Percentiles rank a stretch among this genome's conserved stretches.
phyloP scores from a whole-genome alignment of 345 rosid genomes.

The Eucalyptus regnans region DNA sequence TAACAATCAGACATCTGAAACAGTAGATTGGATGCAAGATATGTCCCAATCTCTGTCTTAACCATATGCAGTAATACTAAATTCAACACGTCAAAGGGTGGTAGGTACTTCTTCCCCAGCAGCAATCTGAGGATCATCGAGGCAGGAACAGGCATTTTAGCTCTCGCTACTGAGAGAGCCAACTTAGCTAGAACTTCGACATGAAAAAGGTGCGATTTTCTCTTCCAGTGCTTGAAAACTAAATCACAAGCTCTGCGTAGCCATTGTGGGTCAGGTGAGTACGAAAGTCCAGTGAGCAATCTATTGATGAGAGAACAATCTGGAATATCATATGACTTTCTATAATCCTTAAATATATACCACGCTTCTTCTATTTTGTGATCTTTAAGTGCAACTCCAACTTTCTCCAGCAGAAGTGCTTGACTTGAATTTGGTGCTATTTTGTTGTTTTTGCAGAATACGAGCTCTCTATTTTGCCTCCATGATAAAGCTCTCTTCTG shows the following conservation, averaged over 20 bases:
- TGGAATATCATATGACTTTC: slow-evolving; percentile 52
- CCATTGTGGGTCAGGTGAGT: slow-evolving; percentile 51
- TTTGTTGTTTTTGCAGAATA: background rate
- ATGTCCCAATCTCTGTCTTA: slow-evolving; percentile 58
- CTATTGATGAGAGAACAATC: slow-evolving; percentile 13
- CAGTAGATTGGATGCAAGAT: slow-evolving; percentile 56
- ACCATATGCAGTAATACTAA: slow-evolving; percentile 64
- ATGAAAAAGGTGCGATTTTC: slow-evolving; percentile 22
- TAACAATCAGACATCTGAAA: slow-evolving; percentile 40
- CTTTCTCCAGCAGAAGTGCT: slow-evolving; percentile 38
- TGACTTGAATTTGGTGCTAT: slow-evolving; percentile 17
- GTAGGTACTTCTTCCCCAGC: slow-evolving; percentile 31
- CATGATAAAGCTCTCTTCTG: background rate
- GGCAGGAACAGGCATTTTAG: slow-evolving; percentile 45
- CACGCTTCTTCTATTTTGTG: slow-evolving; percentile 51
- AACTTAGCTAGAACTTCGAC: slow-evolving; percentile 34
- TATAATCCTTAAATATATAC: slow-evolving; percentile 47
- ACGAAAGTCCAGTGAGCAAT: slow-evolving; percentile 45
- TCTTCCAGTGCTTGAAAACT: slow-evolving; percentile 24
- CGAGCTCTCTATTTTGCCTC: background rate
- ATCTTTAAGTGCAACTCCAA: slow-evolving; percentile 40
- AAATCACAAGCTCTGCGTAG: slow-evolving; percentile 43
- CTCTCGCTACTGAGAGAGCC: slow-evolving; percentile 57
- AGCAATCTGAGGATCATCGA: slow-evolving; percentile 42
- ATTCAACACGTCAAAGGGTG: slow-evolving; percentile 16